phyloP scores from a whole-genome alignment of 441 rosid genomes.

The Erodium moschatum region DNA sequence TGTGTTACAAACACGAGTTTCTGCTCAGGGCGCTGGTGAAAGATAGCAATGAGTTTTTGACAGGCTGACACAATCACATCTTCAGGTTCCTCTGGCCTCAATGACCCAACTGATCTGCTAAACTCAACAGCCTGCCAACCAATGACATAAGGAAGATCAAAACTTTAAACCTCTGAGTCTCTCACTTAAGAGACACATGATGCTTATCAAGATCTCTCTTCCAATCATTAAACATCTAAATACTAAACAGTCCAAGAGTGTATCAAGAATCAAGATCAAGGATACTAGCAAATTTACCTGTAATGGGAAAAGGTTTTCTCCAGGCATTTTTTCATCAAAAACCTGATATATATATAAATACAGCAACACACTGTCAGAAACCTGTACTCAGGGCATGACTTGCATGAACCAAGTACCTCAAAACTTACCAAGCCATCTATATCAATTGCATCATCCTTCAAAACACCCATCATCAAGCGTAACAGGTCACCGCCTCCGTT shows the following conservation, averaged over 20 bases:
- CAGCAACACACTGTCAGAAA: constrained; percentile 14
- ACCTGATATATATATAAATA: constrained; percentile 33
- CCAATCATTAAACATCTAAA: not conserved
- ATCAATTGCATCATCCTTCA: constrained; percentile 89
- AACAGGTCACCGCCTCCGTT: constrained; percentile 80
- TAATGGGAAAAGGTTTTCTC: constrained; percentile 82
- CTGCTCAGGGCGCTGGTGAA: constrained; percentile 86
- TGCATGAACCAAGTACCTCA: constrained; percentile 19
- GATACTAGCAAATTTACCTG: constrained; percentile 43
- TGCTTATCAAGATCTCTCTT: too few species aligned
- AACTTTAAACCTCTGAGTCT: constrained; percentile 8
- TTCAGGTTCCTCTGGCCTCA: constrained; percentile 76
- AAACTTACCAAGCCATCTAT: constrained; percentile 84
- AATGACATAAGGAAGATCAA: constrained; percentile 19
- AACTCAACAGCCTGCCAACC: constrained; percentile 76
- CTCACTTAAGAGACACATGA: too few species aligned
- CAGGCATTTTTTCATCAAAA: constrained; percentile 71
- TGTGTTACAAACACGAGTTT: constrained; percentile 76
- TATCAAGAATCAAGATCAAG: constrained; percentile 17
- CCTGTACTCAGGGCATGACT: constrained; percentile 8
- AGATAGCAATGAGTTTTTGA: constrained; percentile 69
- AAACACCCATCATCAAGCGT: constrained; percentile 78
- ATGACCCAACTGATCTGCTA: constrained; percentile 65
- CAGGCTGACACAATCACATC: constrained; percentile 79
- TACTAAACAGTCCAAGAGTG: constrained; percentile 2